phyloP scores from a whole-genome alignment of 441 rosid genomes.

The Jatropha podagrica region DNA sequence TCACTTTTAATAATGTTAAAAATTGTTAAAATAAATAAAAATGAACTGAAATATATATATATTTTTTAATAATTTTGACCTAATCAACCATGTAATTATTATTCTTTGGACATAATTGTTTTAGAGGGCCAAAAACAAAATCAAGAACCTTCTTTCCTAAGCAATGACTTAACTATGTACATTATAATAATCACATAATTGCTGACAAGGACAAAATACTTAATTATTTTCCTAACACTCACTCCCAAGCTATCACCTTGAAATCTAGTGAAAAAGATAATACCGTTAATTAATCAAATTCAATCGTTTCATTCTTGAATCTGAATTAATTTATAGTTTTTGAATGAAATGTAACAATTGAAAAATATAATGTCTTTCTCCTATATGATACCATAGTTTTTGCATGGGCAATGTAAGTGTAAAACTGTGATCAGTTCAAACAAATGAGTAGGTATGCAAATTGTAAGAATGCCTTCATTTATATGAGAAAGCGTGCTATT shows the following conservation, averaged over 20 bases:
- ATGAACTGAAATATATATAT: not conserved
- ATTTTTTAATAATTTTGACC: not conserved
- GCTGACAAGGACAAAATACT: not conserved
- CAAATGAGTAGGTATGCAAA: not conserved
- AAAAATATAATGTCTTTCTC: too few species aligned
- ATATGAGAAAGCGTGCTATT: not conserved
- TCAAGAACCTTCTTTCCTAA: not conserved
- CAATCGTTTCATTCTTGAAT: not conserved
- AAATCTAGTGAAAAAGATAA: not conserved
- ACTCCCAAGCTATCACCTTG: not conserved
- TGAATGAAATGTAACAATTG: too few species aligned
- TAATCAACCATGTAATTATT: not conserved
- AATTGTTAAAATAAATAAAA: not conserved
- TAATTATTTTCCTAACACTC: not conserved
- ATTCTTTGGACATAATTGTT: not conserved
- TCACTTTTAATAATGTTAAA: not conserved
- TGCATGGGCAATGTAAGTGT: not conserved
- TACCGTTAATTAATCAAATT: too few species aligned
- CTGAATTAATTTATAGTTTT: too few species aligned
- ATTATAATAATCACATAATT: not conserved
- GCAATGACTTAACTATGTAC: not conserved
- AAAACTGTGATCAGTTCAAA: not conserved
- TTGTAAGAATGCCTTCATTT: not conserved
- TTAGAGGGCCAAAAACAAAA: not conserved
- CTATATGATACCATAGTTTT: too few species aligned